Conservation (phyloP, 2,329 filamentous ascomycete species). For the Colletotrichum sp. region DNA sequence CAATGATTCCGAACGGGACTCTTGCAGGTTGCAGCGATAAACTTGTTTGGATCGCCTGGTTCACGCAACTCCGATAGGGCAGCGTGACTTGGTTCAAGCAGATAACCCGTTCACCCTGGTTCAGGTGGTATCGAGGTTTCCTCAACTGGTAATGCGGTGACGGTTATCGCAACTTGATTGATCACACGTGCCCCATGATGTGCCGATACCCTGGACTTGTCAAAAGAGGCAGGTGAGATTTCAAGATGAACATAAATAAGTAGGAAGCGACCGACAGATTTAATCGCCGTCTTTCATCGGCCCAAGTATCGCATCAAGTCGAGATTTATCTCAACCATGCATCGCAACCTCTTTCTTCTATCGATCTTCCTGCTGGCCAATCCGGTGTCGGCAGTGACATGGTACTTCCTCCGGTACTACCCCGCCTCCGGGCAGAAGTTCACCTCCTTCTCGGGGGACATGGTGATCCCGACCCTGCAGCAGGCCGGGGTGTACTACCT, state of each 20-base stretch:
- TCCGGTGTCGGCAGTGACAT: slow-evolving; percentile 29
- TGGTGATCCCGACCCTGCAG: slow-evolving; percentile 27
- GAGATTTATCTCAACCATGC: background rate
- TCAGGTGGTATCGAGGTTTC: background rate
- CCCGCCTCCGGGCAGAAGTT: slow-evolving; percentile 32
- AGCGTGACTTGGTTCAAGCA: background rate
- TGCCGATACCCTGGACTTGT: background rate
- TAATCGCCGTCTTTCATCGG: background rate
- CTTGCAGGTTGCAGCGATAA: background rate
- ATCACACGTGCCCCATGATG: background rate
- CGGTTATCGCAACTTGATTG: background rate
- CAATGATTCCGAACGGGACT: background rate
- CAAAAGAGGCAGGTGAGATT: background rate
- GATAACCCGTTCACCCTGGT: background rate
- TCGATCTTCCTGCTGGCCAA: slow-evolving; percentile 22
- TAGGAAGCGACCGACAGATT: background rate
- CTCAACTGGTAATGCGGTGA: background rate
- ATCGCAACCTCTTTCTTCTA: background rate
- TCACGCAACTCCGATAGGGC: background rate
- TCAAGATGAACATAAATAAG: background rate
- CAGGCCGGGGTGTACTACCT: slow-evolving; percentile 39
- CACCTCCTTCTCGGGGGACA: slow-evolving; percentile 31
- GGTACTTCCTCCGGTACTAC: slow-evolving; percentile 35
- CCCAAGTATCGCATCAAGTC: background rate
- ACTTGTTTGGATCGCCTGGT: background rate